Percentiles rank a stretch among this genome's conserved stretches.
phyloP scores from a whole-genome alignment of 2,329 filamentous ascomycete genomes.

The Ramularia endophylla region DNA sequence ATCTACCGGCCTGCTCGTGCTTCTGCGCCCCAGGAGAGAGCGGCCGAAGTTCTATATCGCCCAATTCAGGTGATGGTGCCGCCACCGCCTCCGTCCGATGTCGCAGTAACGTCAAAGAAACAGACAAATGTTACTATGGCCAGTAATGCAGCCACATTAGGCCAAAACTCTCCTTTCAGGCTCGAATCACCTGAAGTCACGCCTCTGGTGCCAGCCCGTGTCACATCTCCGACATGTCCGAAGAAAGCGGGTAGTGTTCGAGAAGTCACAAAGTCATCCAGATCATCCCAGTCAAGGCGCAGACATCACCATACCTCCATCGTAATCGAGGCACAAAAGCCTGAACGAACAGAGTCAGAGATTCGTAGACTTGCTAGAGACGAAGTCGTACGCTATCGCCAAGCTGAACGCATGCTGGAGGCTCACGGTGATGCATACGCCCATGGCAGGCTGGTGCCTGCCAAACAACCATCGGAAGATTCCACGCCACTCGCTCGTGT shows the following conservation, averaged over 20 bases:
- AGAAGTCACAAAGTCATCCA: not conserved
- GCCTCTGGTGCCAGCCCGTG: too few relatives aligned
- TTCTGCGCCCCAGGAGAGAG: slow-evolving; percentile 4
- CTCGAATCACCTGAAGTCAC: not conserved
- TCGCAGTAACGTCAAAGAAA: not conserved
- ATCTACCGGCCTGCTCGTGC: slow-evolving; percentile 12
- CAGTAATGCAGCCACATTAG: not conserved
- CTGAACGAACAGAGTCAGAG: slow-evolving; percentile 14
- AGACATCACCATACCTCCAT: not conserved
- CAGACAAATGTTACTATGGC: not conserved
- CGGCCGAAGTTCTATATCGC: not conserved
- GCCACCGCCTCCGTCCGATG: not conserved
- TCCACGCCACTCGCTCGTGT: slow-evolving; percentile 6
- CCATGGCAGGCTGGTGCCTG: slow-evolving; percentile 26
- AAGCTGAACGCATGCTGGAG: slow-evolving; percentile 30
- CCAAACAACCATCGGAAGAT: slow-evolving; percentile 5
- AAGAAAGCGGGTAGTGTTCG: too few relatives aligned
- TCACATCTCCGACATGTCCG: too few relatives aligned
- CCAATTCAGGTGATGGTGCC: not conserved
- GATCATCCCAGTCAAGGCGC: slow-evolving; percentile 1
- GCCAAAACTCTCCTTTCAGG: not conserved
- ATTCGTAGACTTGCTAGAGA: slow-evolving; percentile 30
- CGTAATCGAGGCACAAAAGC: not conserved
- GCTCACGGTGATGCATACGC: slow-evolving; percentile 26
- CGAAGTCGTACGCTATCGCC: slow-evolving; percentile 29